A percentile compares a stretch with the other conserved stretches of the same genome.
Conservation (phyloP, 495 filamentous ascomycete genomes). For the Talaromyces trachyspermus region DNA sequence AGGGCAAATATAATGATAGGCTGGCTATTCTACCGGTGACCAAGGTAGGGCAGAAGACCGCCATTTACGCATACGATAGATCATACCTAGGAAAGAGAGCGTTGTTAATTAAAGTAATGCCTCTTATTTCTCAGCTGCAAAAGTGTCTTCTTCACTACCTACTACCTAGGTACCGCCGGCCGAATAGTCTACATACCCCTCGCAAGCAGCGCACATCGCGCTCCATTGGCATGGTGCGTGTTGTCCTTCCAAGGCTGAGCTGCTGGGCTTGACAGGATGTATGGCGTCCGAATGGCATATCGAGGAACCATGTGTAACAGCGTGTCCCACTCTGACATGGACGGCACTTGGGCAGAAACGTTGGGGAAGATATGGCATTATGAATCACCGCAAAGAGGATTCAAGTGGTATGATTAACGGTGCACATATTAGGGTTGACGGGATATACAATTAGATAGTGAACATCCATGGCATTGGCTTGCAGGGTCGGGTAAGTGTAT, state of each 20-base stretch:
- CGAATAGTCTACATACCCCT: too few species aligned
- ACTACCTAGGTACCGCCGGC: too few species aligned
- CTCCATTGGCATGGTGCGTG: constrained; percentile 38
- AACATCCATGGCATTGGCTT: too few species aligned
- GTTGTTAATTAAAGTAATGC: too few species aligned
- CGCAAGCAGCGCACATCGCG: constrained; percentile 31
- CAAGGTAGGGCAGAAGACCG: too few species aligned
- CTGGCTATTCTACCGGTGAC: too few species aligned
- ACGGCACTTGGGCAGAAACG: constrained; percentile 33
- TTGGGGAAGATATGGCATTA: constrained; percentile 19
- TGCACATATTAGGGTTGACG: constrained; percentile 36
- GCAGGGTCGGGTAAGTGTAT: too few species aligned
- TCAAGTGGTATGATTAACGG: constrained; percentile 40
- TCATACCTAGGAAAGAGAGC: too few species aligned
- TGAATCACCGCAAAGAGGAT: constrained; percentile 16
- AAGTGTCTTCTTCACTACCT: too few species aligned
- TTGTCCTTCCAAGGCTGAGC: constrained; percentile 40
- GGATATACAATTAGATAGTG: constrained; percentile 34
- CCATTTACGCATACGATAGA: too few species aligned
- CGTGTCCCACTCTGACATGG: constrained; percentile 37
- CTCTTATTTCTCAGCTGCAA: too few species aligned
- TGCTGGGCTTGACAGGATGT: constrained; percentile 38
- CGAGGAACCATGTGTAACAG: constrained; percentile 31
- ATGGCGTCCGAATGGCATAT: constrained; percentile 40
- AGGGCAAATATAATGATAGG: background rate